phyloP scores from a whole-genome alignment of 495 filamentous ascomycete species.

The Patellaria atrata region DNA sequence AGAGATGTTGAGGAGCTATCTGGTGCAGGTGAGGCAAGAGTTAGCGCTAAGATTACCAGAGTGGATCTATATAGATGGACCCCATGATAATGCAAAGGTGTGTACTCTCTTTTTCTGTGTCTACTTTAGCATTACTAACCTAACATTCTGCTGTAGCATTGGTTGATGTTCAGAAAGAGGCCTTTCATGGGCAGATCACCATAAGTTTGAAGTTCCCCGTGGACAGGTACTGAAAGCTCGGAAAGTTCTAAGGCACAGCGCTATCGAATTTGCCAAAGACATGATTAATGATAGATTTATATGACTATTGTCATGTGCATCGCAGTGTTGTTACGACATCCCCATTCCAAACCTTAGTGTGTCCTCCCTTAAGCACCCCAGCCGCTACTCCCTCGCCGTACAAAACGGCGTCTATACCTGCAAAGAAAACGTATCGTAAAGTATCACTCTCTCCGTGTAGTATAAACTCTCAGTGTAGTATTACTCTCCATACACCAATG shows the following conservation, averaged over 20 bases:
- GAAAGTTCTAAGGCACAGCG: neutral
- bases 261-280: no score
- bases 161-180: conserved; percentile 95
- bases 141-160: conserved; percentile 50
- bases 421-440: no score
- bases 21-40: conserved; percentile 86
- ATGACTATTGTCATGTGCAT: no score
- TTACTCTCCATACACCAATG: no score
- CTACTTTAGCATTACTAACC: conserved; percentile 6
- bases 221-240: neutral
- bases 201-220: conserved; percentile 6
- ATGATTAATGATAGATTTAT: no score
- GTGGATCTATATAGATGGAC: conserved; percentile 75
- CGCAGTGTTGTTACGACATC: no score
- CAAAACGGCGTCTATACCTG: no score
- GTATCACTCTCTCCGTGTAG: no score
- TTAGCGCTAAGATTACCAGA: conserved; percentile 65
- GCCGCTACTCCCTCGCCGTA: no score
- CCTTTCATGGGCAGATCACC: conserved; percentile 91
- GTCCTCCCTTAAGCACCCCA: no score
- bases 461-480: no score
- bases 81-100: conserved; percentile 73
- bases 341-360: no score
- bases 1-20: conserved; percentile 71
- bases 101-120: conserved; percentile 3